A percentile compares a stretch with the other conserved stretches of the same genome.
These are phyloP conservation scores for Aureobasidium sp. DNA, from an alignment of 2,329 filamentous ascomycete genomes.

Conservation along the genomic window DNA sequence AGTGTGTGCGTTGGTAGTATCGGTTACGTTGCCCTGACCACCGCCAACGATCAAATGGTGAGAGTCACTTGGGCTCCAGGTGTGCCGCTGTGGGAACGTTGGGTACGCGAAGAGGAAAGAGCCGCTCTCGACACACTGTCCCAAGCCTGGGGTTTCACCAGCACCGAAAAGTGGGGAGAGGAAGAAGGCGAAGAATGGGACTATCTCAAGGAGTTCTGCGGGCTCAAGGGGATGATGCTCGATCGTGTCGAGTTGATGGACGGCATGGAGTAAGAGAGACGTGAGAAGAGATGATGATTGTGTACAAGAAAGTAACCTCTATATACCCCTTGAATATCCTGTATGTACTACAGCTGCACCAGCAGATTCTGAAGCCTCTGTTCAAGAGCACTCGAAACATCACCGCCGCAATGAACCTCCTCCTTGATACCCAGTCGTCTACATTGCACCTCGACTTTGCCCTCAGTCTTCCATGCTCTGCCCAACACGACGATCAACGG, in stretches of 20 bases:
- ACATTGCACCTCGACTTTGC: slow-evolving; percentile 82
- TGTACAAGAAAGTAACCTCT: slow-evolving; percentile 9
- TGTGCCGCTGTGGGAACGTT: slow-evolving; percentile 81
- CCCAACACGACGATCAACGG: slow-evolving; percentile 86
- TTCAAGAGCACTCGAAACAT: slow-evolving; percentile 42
- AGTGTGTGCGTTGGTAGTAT: slow-evolving; percentile 82
- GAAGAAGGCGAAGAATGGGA: slow-evolving; percentile 96
- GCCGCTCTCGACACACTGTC: slow-evolving; percentile 89
- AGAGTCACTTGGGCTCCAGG: slow-evolving; percentile 92
- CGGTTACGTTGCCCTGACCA: slow-evolving; percentile 85
- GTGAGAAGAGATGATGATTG: neutral
- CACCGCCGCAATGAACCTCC: slow-evolving; percentile 56
- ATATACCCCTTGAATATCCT: neutral
- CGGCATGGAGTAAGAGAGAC: slow-evolving; percentile 74
- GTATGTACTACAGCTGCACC: slow-evolving; percentile 51
- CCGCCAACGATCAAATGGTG: slow-evolving; percentile 94
- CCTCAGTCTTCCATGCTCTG: slow-evolving; percentile 67
- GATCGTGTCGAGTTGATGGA: slow-evolving; percentile 93
- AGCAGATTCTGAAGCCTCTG: slow-evolving; percentile 55
- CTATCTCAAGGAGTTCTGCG: slow-evolving; percentile 82
- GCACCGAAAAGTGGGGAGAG: slow-evolving; percentile 82
- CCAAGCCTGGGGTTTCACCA: slow-evolving; percentile 91
- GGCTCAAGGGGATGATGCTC: slow-evolving; percentile 87
- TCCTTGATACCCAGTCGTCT: slow-evolving; percentile 70
- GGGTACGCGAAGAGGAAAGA: slow-evolving; percentile 91